Evolutionary conservation across 768 basidiomycete species (phyloP), one percentile per base, ranked within the genome.

Genomic region (Agaricus blazei): DNA sequence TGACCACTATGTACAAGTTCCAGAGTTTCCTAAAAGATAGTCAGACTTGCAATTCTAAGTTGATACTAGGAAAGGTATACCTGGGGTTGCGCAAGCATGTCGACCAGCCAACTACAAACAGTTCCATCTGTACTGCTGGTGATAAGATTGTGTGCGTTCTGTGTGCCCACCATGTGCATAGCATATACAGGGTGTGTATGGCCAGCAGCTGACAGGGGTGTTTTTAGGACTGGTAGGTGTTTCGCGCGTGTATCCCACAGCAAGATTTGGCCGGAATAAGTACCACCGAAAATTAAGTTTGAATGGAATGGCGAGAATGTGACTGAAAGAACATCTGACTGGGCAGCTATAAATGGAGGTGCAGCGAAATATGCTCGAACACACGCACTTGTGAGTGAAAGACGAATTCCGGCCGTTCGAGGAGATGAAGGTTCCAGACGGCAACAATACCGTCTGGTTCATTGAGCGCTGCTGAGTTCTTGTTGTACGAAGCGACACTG

Each of bases 111-210:
- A 68, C 90, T 92, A 70, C 97, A 98, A 4, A 99, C 92, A 27
- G 88, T 88, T 2, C 97, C 97, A 68, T 99, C 97, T 9, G 97
- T 98, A 63, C 94, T 97, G 64, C 90, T 92, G 9, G 94, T 93
- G 60, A 99, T 93, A 56, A 99, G 73, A 65, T 97, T 98, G 69
- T 98, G 95, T 0, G 97, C 97, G 67, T 98, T 98, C 71, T 98
- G 97, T 2, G 97, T 97, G 8, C 97, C 97, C 15, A 98, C 91
- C 87, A 98, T 93, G 61, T 90, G 87, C 87, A 99, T 97, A 0
- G 93, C 90, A 72, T 99, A 99, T 38, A 99, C 92, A 0, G 97
- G 97, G 70, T 99, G 96, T 3, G 97, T 98, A 67, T 99, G 97
- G 0, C 97, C 97, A 28, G 93, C 86, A 1, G 95, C 93, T 14